Base-by-base conservation (phyloP, 805 yeast genomes). In the Wickerhamiella australiensis region DNA sequence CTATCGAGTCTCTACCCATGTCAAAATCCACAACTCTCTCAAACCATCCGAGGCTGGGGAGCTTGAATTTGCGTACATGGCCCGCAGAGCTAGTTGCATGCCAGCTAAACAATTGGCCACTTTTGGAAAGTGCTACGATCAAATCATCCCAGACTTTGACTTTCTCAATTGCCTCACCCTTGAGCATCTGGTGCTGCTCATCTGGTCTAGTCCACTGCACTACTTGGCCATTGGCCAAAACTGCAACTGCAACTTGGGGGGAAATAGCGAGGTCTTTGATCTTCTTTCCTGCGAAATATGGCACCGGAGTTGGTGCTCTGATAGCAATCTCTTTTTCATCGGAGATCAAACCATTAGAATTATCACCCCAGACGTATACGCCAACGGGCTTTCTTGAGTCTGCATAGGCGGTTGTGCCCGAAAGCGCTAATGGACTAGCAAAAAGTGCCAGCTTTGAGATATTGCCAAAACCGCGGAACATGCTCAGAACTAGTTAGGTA, bases 221-320 rank as follows among this genome's bases (percentile, higher is more conserved):
- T 27, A 86, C 70, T 58, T 82, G 75, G 17, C 96, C 97, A 13
- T 73, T 74, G 0, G 71, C 70, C 53, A 79, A 76, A 15, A 85
- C 75, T 0, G 86, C 86, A 3, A 72, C 61, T 0, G 67, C 74
- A 27, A 68, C 62, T 6, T 65, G 63, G 4, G 70, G 71, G 21
- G 72, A 68, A 1, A 85, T 59, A 18, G 70, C 67, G 3, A 88
- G 76, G 58, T 78, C 81, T 43, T 73, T 69, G 26, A 85, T 63
- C 13, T 68, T 57, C 65, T 72, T 72, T 36, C 74, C 74, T 59
- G 86, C 85, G 57, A 90, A 86, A 55, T 71, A 73, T 1, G 71
- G 66, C 5, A 82, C 64, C 58, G 94, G 70, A 25, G 72, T 62
- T 3, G 95, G 94, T 5, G 74, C 61, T 54, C 69, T 69, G 44